phyloP scores from a whole-genome alignment of 257 asterid species.

The Handroanthus guayacan region DNA sequence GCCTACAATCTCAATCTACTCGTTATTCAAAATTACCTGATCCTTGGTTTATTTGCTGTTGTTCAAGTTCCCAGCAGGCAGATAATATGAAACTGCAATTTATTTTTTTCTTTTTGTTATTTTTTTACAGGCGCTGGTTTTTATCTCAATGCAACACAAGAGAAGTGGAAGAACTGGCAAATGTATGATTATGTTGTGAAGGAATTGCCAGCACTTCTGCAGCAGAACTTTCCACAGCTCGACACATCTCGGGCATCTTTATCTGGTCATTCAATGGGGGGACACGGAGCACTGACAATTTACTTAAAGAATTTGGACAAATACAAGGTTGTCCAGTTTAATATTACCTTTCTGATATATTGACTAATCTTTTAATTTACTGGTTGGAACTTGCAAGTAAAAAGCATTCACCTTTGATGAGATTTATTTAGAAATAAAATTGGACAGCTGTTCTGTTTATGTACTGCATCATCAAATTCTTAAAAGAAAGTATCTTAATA shows the following conservation, averaged over 20 bases:
- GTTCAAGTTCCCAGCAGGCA: background rate
- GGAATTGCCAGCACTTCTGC: slow-evolving; percentile 84
- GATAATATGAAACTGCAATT: background rate
- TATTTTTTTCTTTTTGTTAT: background rate
- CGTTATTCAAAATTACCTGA: background rate
- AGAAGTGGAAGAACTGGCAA: slow-evolving; percentile 97
- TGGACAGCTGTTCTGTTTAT: background rate
- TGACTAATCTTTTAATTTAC: background rate
- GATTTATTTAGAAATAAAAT: background rate
- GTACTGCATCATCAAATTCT: background rate
- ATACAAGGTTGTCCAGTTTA: slow-evolving; percentile 68
- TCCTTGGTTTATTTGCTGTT: background rate
- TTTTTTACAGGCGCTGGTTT: slow-evolving; percentile 86
- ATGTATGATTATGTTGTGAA: slow-evolving; percentile 97
- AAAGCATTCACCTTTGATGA: background rate
- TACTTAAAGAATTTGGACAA: slow-evolving; percentile 89
- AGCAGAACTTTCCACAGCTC: slow-evolving; percentile 82
- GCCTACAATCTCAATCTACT: background rate
- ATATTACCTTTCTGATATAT: background rate
- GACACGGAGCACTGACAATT: slow-evolving; percentile 96
- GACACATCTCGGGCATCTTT: slow-evolving; percentile 89
- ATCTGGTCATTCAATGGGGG: slow-evolving; percentile 98
- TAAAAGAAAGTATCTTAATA: background rate
- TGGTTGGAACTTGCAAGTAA: background rate
- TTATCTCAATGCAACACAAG: slow-evolving; percentile 97